These are phyloP conservation scores for Scytalidium lignicola DNA, from an alignment of 2,329 filamentous ascomycete genomes.

Conservation along the genomic window DNA sequence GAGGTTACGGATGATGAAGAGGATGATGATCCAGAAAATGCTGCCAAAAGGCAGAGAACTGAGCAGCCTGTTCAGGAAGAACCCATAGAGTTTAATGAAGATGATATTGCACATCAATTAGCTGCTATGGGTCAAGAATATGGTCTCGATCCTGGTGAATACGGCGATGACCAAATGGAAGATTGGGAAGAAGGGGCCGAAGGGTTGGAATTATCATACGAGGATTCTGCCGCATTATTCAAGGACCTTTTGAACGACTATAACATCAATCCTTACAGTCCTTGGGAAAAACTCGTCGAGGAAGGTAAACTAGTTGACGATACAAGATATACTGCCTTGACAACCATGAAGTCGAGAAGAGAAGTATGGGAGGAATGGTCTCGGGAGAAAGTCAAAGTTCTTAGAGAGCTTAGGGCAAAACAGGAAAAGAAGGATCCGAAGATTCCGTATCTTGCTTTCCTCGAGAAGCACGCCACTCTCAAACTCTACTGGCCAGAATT, in stretches of 20 bases:
- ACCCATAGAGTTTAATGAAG: conserved; percentile 81
- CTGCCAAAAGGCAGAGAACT: conserved; percentile 44
- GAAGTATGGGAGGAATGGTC: conserved; percentile 85
- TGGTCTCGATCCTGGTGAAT: conserved; percentile 70
- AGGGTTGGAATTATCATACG: conserved; percentile 64
- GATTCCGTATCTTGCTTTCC: conserved; percentile 75
- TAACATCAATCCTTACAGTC: conserved; percentile 76
- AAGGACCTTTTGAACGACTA: conserved; percentile 81
- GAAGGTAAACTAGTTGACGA: conserved; percentile 80
- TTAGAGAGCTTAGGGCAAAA: conserved; percentile 67
- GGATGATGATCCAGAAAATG: conserved; percentile 42
- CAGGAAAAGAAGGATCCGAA: conserved; percentile 78
- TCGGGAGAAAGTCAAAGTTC: conserved; percentile 64
- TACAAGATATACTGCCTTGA: conserved; percentile 75
- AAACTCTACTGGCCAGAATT: conserved; percentile 99
- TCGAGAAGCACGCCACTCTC: conserved; percentile 76
- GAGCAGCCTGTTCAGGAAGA: conserved; percentile 35
- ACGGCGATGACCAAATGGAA: conserved; percentile 58
- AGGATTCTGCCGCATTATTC: conserved; percentile 75
- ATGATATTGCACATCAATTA: conserved; percentile 89
- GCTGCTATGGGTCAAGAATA: conserved; percentile 86
- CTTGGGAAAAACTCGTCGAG: conserved; percentile 87
- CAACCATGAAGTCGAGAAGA: conserved; percentile 74
- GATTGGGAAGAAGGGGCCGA: conserved; percentile 68
- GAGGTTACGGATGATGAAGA: conserved; percentile 42